Evolutionary conservation across 768 basidiomycete species (phyloP), one percentile per base, ranked within the genome.

Genomic region (Filobasidium floriforme): DNA sequence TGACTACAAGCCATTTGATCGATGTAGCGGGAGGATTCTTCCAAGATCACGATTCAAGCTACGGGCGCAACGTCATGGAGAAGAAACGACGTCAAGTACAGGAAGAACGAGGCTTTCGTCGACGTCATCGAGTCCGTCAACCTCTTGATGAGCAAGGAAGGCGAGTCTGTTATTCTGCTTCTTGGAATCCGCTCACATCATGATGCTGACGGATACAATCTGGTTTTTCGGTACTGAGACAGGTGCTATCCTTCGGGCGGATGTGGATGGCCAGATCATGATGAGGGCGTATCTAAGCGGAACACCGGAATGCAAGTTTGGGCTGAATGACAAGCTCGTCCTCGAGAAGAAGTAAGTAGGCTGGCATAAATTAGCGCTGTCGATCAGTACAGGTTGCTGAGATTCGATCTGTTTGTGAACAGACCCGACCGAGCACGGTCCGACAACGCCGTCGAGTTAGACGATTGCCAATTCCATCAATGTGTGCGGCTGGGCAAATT

Each of bases 101-200:
- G 96, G 82, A 99, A 98, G 84, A 99, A 99, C 71, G 96, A 99
- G 75, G 96, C 96, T 0, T 99, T 98, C 71, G 94, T 99, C n/a
- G 96, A 99, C 75, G 96, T 99, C 10, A 89, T 99, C 52, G 96
- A 99, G 81, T 90, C 85, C 1, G 90, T 99, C 68, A 98, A 99
- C 74, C 78, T 98, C 63, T 88, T 90, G 72, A 96, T 98, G 93
- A 94, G 91, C 76, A 89, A 92, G 1, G 97, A 94, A 81, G 93
- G 92, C 89, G 67, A 59, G 82, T 75, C 9, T 12, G 7, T 19
- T 49, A 9, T 43, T 49, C 9, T 15, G 18, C 18, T 44, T 1
- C 1, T 6, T 51, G 14, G 41, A 46, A 1, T 5, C 15, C n/a
- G 41, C 1, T 18, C 41, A 41, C 10, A 32, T 15, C 26, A n/a